Conservation (phyloP, 306 rosid genomes). For the Citrullus mucosospermus region DNA sequence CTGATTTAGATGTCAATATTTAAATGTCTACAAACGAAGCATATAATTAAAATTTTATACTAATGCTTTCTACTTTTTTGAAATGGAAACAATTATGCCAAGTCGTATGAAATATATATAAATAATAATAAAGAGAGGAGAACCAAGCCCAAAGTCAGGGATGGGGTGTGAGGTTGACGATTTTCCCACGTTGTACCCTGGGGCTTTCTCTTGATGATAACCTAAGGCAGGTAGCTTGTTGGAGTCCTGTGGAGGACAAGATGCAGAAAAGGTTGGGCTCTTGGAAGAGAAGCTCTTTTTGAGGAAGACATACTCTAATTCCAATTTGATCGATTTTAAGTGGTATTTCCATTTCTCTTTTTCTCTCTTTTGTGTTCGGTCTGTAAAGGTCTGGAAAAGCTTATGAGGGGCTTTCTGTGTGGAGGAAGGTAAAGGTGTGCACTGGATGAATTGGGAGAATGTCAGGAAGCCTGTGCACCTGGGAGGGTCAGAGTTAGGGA, state of each 20-base stretch:
- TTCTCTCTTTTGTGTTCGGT: background rate
- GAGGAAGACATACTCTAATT: too few relatives aligned
- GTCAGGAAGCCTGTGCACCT: background rate
- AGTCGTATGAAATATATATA: background rate
- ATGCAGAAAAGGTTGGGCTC: too few relatives aligned
- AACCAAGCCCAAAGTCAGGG: background rate
- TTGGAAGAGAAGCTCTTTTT: too few relatives aligned
- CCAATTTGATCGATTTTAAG: background rate
- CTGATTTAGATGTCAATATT: background rate
- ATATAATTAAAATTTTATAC: background rate
- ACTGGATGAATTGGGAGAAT: background rate
- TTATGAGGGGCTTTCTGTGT: background rate
- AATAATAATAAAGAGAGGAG: background rate
- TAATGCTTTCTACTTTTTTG: background rate
- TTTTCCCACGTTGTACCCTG: too few relatives aligned
- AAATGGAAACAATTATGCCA: background rate
- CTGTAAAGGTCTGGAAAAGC: background rate
- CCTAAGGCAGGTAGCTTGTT: too few relatives aligned
- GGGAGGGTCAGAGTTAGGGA: background rate
- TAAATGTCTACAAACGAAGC: background rate
- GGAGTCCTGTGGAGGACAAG: too few relatives aligned
- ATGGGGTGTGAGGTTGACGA: background rate
- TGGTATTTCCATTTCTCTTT: background rate
- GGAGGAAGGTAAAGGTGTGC: background rate
- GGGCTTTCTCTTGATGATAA: too few relatives aligned